Evolutionary conservation across 805 yeast species (phyloP), one percentile per base, ranked within the genome.

Genomic region (Lipomyces anomalus): DNA sequence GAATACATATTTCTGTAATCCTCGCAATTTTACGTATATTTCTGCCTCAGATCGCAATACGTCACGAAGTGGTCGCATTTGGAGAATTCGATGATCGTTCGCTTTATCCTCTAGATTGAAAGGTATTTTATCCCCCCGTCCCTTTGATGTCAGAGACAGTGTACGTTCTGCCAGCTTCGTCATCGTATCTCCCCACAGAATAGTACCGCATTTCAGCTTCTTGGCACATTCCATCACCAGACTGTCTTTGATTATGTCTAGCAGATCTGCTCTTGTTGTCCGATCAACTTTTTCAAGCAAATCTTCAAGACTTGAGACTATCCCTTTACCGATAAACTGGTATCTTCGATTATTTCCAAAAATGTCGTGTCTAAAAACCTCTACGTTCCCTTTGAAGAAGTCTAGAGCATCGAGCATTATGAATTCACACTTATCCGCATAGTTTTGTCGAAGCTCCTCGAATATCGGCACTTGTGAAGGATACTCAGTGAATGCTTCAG

Each of bases 141-240:
- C 97, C 57, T 81, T 84, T 4, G 87, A 88, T 0, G 95, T 82
- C 44, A 84, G 64, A 0, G 94, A 72, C 28, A 90, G 69, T n/a
- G 84, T 78, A 50, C 80, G 79, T 57, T 82, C 86, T 1, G 97
- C 95, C 21, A 89, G 61, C 35, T 80, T 72, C 1, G 95, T 84
- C 94, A 86, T 84, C 22, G 84, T 79, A 58, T 81, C 84, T 1
- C 90, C 86, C 67, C 78, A 77, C 6, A 87, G 40, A 2, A 86
- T 66, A n/a, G 84, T 72, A n/a, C 72, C 67, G 55, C 79, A 74
- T 0, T 63, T 58, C 13, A 68, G 63, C 9, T 65, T 62, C 4
- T 56, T 54, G 0, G 88, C 85, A 9, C 72, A 61, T 23, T 67
- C 61, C 26, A 70, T 55, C 1, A 81, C 64, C 3, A 81, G 54